Conservation (phyloP, 306 rosid genomes). For the Urtica urens region DNA sequence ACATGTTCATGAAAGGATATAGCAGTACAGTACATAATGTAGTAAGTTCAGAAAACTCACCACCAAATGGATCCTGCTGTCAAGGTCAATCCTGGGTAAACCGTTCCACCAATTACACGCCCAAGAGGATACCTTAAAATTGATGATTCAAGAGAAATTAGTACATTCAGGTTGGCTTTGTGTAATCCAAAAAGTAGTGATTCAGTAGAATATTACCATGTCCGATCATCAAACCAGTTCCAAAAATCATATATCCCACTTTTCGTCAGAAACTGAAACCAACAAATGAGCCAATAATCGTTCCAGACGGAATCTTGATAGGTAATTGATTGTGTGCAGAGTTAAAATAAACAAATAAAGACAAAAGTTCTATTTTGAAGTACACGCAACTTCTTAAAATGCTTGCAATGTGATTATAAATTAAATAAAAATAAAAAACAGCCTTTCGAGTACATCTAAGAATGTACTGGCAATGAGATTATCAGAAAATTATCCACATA, state of each 20-base stretch:
- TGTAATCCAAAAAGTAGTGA: background rate
- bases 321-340: too few species aligned
- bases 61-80: constrained; percentile 90
- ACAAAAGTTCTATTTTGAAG: too few species aligned
- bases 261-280: constrained; percentile 82
- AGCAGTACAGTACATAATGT: background rate
- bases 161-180: background rate
- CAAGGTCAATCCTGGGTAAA: constrained; percentile 93
- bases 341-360: too few species aligned
- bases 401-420: too few species aligned
- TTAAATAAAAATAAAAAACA: background rate
- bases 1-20: too few species aligned
- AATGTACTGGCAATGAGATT: background rate
- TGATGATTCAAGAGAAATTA: constrained; percentile 8
- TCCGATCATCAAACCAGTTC: constrained; percentile 99
- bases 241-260: constrained; percentile 94
- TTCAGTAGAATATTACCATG: constrained; percentile 50
- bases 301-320: constrained; percentile 6
- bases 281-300: constrained; percentile 27
- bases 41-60: constrained; percentile 34
- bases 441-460: background rate
- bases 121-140: constrained; percentile 97
- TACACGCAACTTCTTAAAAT: too few species aligned
- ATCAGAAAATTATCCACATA: background rate
- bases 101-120: constrained; percentile 97